A percentile compares a stretch with the other conserved stretches of the same genome.
Conservation (phyloP, 768 basidiomycete species). For the Tylopilus balloui region DNA sequence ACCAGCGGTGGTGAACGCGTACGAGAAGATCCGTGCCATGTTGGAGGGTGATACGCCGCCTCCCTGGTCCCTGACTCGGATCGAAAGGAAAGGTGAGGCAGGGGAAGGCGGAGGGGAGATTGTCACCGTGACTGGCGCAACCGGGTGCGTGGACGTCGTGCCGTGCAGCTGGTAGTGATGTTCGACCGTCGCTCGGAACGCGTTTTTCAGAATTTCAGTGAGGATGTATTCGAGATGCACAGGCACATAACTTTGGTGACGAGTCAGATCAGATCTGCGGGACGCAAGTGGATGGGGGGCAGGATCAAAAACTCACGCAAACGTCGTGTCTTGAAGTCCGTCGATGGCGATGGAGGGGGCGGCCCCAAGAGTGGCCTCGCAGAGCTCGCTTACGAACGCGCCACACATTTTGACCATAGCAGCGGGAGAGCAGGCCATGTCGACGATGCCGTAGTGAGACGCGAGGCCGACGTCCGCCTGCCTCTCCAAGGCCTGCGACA, state of each 20-base stretch:
- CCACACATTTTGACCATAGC: constrained; percentile 76
- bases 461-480: constrained; percentile 28
- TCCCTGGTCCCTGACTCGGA: constrained; percentile 81
- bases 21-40: constrained; percentile 80
- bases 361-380: constrained; percentile 77
- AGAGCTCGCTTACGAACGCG: constrained; percentile 79
- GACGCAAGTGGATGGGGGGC: not conserved
- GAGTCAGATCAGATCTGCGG: constrained; percentile 10
- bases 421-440: constrained; percentile 65
- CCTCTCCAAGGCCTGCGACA: constrained; percentile 62
- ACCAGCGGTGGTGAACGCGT: constrained; percentile 86
- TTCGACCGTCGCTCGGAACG: constrained; percentile 87
- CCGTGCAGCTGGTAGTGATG: constrained; percentile 48
- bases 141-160: constrained; percentile 28
- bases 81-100: constrained; percentile 53
- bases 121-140: constrained; percentile 70
- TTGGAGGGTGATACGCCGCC: constrained; percentile 76
- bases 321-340: constrained; percentile 65
- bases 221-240: constrained; percentile 89
- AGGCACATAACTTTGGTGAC: constrained; percentile 64
- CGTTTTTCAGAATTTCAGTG: constrained; percentile 87
- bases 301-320: constrained; percentile 58
- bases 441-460: constrained; percentile 65
- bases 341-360: constrained; percentile 66
- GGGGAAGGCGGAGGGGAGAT: constrained; percentile 51